Evolutionary conservation across 805 yeast species (phyloP), one percentile per base, ranked within the genome.

Genomic region (Torulaspora quercuum): DNA sequence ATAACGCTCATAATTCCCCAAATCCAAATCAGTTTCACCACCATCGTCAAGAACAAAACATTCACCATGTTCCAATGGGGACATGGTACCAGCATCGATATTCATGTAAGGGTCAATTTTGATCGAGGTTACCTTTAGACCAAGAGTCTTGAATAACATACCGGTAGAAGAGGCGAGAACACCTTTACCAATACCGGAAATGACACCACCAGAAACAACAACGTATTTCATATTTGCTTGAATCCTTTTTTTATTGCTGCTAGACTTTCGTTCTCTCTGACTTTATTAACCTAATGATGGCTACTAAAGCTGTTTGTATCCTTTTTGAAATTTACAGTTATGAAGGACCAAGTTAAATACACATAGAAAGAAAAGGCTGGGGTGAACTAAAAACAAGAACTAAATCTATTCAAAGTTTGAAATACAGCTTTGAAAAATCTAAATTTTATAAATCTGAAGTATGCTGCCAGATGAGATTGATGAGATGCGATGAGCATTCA

Each of bases 41-140:
- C 99, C 99, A 62, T 92, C 99, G 63, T 90, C 85, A 58, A 92
- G 73, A 35, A 92, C 97, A 62, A 92, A 92, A 62, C 95, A 95
- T 67, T 92, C 99, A 53, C 99, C 98, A 61, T 92, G 99, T 66
- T 92, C 99, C 59, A 92, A 72, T 14, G 99, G 99, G 26, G 96
- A 86, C 99, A 92, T 92, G 29, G 99, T 92, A 55, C 99, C 99
- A 25, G 99, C 99, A 69, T 92, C 99, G 52, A 92, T 87, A 69
- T 92, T 92, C 95, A 92, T 85, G 68, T 92, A 92, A 25, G 99
- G 99, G 69, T 92, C 99, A 57, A 92, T 92, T 66, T 92, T 92
- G 70, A 92, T 90, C 10, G 97, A 88, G 3, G 98, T 90, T 45
- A 90, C 97, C 60, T 95, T 81, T 56, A 84, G 74, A 44, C 99